Base-by-base conservation (phyloP, 2,329 filamentous ascomycete genomes). In the Orbilia brochopaga region DNA sequence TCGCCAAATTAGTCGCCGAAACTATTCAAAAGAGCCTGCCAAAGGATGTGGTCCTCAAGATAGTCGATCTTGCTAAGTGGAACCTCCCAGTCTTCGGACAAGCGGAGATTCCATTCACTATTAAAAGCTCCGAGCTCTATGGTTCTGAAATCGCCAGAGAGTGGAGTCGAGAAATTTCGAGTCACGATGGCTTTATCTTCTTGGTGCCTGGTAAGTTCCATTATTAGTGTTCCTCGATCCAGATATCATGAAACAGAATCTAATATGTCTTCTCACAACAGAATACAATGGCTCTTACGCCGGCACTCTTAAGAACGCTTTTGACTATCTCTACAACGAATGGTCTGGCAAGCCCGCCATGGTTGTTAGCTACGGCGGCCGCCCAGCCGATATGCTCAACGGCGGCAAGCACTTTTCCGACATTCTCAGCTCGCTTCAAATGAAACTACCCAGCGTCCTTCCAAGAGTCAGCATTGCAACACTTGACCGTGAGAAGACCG, bases 301-400 rank as follows among this genome's bases (percentile, higher is more conserved):
- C 0, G 85, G 82, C 0, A 81, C 79, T 5, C 78, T 85, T 54
- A 88, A 88, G 79, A 88, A 87, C 75, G 85, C 86, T 4, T 81
- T 88, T 62, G 86, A 88, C 76, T 87, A 85, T 75, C 80, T 88
- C 0, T 83, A 81, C 74, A 79, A 86, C 74, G 85, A 87, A 76
- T 87, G 84, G 83, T 81, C 78, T 23, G 83, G 82, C 7, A 87
- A 87, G 77, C 83, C 84, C 0, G 81, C 80, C 17, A 78, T 79
- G 52, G 80, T 87, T 63, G 81, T 87, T 24, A 83, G 80, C 63
- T 87, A 87, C 78, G 85, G 85, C 2, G 80, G 81, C 0, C 73
- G 60, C 30, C 67, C 67, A 1, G 48, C 30, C 6, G 21, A 60
- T 10, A 30, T 53, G 46, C 55, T 72, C 21, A 51, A 40, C 7